Evolutionary conservation across 2,329 filamentous ascomycete species (phyloP).

Genomic region (Orbilia ellipsospora): DNA sequence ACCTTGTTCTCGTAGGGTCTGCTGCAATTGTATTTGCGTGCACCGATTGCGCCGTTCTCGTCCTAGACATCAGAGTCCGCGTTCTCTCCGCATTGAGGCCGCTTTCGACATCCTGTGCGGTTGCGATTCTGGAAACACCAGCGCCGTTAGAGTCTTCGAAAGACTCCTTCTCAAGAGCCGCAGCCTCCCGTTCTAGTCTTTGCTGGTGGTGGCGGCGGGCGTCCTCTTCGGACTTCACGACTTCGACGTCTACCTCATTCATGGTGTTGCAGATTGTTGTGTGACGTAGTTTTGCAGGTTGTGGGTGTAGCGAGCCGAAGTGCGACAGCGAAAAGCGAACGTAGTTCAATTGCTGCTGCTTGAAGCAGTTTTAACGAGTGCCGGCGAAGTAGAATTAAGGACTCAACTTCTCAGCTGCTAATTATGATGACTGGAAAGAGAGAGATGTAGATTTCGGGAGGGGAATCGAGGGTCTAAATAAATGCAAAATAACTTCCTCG

Average conservation of each 20-base stretch:
- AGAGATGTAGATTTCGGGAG: slow-evolving; percentile 17
- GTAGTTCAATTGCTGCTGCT: background rate
- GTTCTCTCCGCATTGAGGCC: slow-evolving; percentile 34
- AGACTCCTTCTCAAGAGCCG: slow-evolving; percentile 37
- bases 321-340: background rate
- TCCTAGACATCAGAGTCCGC: slow-evolving; percentile 44
- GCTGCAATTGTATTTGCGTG: slow-evolving; percentile 49
- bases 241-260: slow-evolving; percentile 50
- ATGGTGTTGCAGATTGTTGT: slow-evolving; percentile 24
- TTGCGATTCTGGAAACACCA: slow-evolving; percentile 29
- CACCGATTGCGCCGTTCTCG: slow-evolving; percentile 47
- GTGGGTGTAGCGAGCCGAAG: slow-evolving; percentile 22
- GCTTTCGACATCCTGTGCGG: slow-evolving; percentile 34
- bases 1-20: slow-evolving; percentile 31
- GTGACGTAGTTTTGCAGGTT: slow-evolving; percentile 21
- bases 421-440: slow-evolving; percentile 18
- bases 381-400: background rate
- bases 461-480: slow-evolving; percentile 48
- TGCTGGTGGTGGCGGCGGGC: slow-evolving; percentile 36
- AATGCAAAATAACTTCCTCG: background rate
- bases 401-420: background rate
- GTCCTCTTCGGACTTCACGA: slow-evolving; percentile 41
- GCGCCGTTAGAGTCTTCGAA: slow-evolving; percentile 36
- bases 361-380: background rate
- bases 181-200: slow-evolving; percentile 34